Evolutionary conservation across 495 filamentous ascomycete genomes (phyloP), one percentile per base, ranked within the genome.

Genomic region (Delitschia confertaspora): DNA sequence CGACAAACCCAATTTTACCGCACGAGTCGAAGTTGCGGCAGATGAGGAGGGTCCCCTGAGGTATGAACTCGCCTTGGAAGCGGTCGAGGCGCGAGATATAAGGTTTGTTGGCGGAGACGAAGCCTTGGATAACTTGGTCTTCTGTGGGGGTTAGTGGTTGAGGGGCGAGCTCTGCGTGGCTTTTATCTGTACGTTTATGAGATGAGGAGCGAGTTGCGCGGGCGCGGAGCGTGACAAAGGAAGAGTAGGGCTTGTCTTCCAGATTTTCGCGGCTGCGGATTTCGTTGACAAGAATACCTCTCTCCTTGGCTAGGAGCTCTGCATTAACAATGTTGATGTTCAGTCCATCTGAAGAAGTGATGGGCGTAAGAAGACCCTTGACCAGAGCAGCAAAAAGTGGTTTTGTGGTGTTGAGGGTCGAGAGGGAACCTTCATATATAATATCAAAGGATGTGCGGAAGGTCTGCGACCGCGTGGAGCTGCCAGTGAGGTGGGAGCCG

Each of bases 301-400:
- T 75, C 49, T 83, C 78, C 41, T 72, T 71, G 23, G 80, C 77
- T 13, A 85, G 68, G 39, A 82, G 64, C 16, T 74, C 72, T 0
- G 81, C 81, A 52, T 85, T 84, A 47, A 85, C 80, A 29, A 85
- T 81, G 64, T 83, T 85, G 49, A 85, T 74, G 46, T 82, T 78
- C 22, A 76, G 53, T 2, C 72, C 76, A 35, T 72, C 74, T 0
- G 65, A 57, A 42, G 71, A 71, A 39, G 68, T 72, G 53, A 84
- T 77, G 6, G 71, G 65, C 2, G 66, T 65, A 8, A 80, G 66
- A 10, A 85, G 66, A 0, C 81, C 80, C 57, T 82, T 83, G 51
- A 84, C 71, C 2, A 85, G 60, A 0, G 79, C 79, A 0, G 81
- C 79, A 48, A 81, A 81, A 6, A 85, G 66, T 0, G 81, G 80